Base-by-base conservation (phyloP, 768 basidiomycete genomes). In the Leucosporidium scottii region DNA sequence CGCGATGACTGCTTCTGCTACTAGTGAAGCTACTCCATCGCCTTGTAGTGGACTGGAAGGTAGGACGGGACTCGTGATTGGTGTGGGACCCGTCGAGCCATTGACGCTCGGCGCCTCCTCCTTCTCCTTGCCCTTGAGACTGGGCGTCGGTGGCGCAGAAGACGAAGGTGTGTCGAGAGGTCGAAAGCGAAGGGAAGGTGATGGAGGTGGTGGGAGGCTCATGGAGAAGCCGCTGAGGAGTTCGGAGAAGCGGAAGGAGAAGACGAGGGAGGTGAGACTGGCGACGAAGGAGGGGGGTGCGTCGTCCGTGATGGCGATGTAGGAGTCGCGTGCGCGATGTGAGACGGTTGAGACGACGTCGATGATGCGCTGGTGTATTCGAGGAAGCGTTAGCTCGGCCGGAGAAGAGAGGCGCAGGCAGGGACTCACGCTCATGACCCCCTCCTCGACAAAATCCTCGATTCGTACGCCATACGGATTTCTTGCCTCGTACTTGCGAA, bases 371-470 rank as follows among this genome's bases (percentile, higher is more conserved):
- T 75, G 64, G 39, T 17, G 39, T 44, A 13, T 6, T 8, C 39
- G 23, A 21, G 1, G 1, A 21, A n/a, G n/a, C n/a, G 44, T 23
- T 13, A n/a, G 15, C 6, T 51, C 34, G n/a, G 21, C 27, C 34
- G 34, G 25, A 69, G 34, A 1, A 34, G 21, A 56, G 48, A 12
- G 15, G 4, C 8, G 18, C 8, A 48, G 21, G 58, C 20, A 59
- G 49, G 56, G 31, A 31, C 66, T 48, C 23, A 66, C 62, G 13
- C 34, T 57, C 71, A 75, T 74, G 47, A 67, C 63, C 2, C 56
- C 60, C 36, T 75, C 75, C 30, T 74, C 75, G 18, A 74, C 72
- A 39, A 75, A 66, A 39, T 75, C 75, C 49, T 75, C 67, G n/a
- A 75, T 74, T 23, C 75, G 59, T 2, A 70, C 65, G 1, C 66